phyloP scores from a whole-genome alignment of 129 eudicot genomes.

The Oenanthe sinensis region DNA sequence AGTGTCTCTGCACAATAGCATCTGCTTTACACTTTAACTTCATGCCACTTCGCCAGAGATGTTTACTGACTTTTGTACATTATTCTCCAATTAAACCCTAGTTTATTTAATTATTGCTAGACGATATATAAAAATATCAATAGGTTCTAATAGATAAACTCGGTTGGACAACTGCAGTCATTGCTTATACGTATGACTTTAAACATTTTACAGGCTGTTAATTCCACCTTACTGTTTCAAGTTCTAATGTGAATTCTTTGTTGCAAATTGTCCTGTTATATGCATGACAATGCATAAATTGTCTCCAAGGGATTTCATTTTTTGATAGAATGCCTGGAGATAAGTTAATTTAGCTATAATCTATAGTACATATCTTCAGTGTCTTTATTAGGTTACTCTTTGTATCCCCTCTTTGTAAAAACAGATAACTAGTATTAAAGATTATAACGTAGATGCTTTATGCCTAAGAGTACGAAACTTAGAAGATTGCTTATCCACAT shows the following conservation, averaged over 20 bases:
- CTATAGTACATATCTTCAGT: background rate
- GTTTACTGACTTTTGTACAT: background rate
- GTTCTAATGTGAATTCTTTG: background rate
- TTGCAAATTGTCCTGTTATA: background rate
- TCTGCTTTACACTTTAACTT: background rate
- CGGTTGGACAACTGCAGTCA: background rate
- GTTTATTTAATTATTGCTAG: background rate
- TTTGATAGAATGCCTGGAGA: background rate
- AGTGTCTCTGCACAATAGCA: background rate
- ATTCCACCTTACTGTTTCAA: background rate
- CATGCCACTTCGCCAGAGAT: slow-evolving; percentile 3
- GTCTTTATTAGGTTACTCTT: background rate
- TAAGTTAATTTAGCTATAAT: background rate
- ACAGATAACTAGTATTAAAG: background rate
- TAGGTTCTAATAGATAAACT: background rate
- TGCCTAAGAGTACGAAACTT: background rate
- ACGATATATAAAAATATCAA: background rate
- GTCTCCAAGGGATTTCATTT: background rate
- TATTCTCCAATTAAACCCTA: background rate
- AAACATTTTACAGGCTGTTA: background rate
- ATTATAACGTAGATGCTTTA: background rate
- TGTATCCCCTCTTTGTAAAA: background rate
- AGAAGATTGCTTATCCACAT: background rate
- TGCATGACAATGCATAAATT: background rate
- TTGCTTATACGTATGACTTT: background rate